phyloP scores from a whole-genome alignment of 148 eudicot genomes.

The Silene conica region DNA sequence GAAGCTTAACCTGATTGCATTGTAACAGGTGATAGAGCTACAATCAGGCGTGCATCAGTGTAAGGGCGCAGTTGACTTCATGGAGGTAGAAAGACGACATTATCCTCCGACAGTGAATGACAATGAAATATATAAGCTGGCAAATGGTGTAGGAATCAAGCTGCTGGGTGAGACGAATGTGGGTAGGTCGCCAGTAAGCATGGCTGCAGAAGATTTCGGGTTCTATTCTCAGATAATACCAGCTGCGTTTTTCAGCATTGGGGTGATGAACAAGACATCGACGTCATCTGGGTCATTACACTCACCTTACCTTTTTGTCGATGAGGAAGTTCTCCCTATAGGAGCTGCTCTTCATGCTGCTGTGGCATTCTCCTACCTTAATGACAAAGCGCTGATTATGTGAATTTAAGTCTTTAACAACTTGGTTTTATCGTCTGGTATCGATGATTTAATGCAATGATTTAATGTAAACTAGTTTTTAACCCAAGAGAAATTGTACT shows the following conservation, averaged over 20 bases:
- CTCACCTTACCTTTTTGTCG: constrained; percentile 32
- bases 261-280: constrained; percentile 24
- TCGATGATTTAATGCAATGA: not conserved
- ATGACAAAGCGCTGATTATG: constrained; percentile 1
- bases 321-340: constrained; percentile 39
- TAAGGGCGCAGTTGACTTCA: constrained; percentile 34
- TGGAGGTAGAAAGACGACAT: constrained; percentile 32
- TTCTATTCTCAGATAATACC: constrained; percentile 36
- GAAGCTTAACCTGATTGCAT: not conserved
- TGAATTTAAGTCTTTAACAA: not conserved
- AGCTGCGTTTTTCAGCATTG: constrained; percentile 26
- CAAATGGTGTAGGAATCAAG: constrained; percentile 16
- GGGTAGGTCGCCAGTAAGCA: constrained; percentile 5
- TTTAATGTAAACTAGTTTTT: too few relatives aligned
- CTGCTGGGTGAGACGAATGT: constrained; percentile 39
- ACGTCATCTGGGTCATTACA: constrained; percentile 24
- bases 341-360: constrained; percentile 52
- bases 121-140: constrained; percentile 27
- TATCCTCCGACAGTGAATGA: constrained; percentile 37
- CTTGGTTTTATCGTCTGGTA: not conserved
- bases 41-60: constrained; percentile 42
- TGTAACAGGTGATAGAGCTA: constrained; percentile 32
- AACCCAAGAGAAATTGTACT: too few relatives aligned
- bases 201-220: constrained; percentile 47
- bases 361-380: constrained; percentile 33